These are phyloP conservation scores for Aspergillus arachidicola DNA, from an alignment of 2,329 filamentous ascomycete genomes.

Conservation along the genomic window DNA sequence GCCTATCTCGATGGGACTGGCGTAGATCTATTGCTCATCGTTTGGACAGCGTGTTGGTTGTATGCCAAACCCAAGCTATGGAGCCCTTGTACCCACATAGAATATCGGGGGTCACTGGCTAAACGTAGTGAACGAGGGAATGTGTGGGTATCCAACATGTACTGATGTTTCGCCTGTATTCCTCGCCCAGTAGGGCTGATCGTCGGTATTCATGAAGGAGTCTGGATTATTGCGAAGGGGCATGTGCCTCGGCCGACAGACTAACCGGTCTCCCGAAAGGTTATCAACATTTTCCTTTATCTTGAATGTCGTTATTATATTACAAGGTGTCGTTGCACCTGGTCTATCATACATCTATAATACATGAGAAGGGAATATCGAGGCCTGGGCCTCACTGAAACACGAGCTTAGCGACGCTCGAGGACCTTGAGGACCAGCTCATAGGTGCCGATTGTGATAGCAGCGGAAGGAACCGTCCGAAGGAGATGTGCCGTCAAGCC, in stretches of 20 bases:
- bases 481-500: conserved; percentile 40
- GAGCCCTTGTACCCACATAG: not conserved
- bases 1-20: no score
- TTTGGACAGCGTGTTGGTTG: not conserved
- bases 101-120: not conserved
- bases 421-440: conserved; percentile 37
- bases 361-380: conserved; percentile 1
- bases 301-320: not conserved
- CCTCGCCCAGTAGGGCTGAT: not conserved
- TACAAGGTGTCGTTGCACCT: not conserved
- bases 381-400: not conserved
- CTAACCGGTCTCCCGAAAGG: not conserved
- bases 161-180: not conserved
- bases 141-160: not conserved
- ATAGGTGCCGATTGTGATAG: conserved; percentile 42
- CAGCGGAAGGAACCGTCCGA: conserved; percentile 38
- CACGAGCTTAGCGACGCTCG: not conserved
- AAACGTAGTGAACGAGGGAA: not conserved
- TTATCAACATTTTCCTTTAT: not conserved
- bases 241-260: not conserved
- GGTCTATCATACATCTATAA: conserved; percentile 3
- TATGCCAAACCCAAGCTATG: not conserved
- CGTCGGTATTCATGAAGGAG: not conserved
- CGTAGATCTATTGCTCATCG: not conserved
- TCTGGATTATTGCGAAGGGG: not conserved